Conservation (phyloP, 345 rosid genomes). For the Psidium friedrichsthalianum region DNA sequence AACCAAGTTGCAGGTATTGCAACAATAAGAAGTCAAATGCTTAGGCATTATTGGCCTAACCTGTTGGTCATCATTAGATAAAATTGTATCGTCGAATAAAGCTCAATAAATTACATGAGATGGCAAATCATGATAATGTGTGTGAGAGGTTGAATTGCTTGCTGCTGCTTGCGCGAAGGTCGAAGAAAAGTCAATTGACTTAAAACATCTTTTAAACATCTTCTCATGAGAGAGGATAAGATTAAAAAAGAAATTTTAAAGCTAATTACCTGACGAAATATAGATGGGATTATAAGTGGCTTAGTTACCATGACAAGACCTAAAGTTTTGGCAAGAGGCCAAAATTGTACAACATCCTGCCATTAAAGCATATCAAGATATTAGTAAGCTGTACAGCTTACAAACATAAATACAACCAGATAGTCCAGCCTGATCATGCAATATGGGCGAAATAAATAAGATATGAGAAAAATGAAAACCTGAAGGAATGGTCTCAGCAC, state of each 20-base stretch:
- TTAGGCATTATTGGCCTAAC: background rate
- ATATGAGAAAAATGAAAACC: conserved; percentile 13
- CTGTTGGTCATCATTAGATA: background rate
- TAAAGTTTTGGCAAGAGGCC: conserved; percentile 79
- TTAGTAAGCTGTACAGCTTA: background rate
- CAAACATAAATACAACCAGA: background rate
- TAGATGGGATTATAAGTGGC: conserved; percentile 79
- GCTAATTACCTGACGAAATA: conserved; percentile 62
- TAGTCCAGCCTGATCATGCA: background rate
- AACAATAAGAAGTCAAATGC: background rate
- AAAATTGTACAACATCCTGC: conserved; percentile 81
- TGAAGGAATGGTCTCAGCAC: conserved; percentile 93
- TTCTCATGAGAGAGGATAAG: no score
- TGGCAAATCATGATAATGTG: background rate
- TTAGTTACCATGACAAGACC: conserved; percentile 84
- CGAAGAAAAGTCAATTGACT: background rate
- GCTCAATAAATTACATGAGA: background rate
- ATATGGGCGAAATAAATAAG: background rate
- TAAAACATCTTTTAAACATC: background rate
- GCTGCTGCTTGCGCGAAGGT: background rate
- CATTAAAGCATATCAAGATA: background rate
- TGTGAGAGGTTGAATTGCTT: background rate
- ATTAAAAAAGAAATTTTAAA: background rate
- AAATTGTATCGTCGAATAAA: background rate
- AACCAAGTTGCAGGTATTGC: background rate